Conservation (phyloP, 495 filamentous ascomycete species). For the Tuber calosporum region DNA sequence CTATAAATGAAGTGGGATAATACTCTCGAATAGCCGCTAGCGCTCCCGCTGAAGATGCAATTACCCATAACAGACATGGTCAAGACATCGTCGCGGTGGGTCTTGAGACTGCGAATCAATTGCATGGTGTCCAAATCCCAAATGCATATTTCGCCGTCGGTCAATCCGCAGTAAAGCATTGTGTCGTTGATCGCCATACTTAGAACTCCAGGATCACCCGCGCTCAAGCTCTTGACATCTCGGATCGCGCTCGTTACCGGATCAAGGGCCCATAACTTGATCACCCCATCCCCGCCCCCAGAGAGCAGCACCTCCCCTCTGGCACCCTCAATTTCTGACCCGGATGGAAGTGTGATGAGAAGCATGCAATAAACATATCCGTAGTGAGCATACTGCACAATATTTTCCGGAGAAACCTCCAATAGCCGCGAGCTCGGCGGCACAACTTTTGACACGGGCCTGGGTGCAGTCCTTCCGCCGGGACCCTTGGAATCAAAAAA, state of each 20-base stretch:
- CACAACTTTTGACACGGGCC: conserved; percentile 48
- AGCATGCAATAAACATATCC: conserved; percentile 96
- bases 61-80: conserved; percentile 75
- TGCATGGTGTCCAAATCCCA: conserved; percentile 96
- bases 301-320: conserved; percentile 73
- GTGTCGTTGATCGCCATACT: conserved; percentile 77
- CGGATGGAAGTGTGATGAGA: conserved; percentile 53
- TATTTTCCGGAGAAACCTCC: conserved; percentile 74
- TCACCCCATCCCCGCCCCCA: conserved; percentile 84
- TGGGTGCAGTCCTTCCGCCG: conserved; percentile 63
- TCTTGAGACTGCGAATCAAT: conserved; percentile 72
- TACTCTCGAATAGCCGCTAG: conserved; percentile 75
- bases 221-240: conserved; percentile 61
- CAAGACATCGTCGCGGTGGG: conserved; percentile 75
- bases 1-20: conserved; percentile 22
- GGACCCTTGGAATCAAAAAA: conserved; percentile 92
- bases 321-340: conserved; percentile 32
- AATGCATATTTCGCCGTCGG: conserved; percentile 85
- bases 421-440: conserved; percentile 57
- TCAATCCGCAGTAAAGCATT: conserved; percentile 80
- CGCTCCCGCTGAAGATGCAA: conserved; percentile 73
- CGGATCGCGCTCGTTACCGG: conserved; percentile 50
- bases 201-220: conserved; percentile 69
- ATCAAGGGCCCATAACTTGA: conserved; percentile 70
- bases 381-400: conserved; percentile 83